Conservation (phyloP, 495 filamentous ascomycete species). For the Astrothelium macrocarpum region DNA sequence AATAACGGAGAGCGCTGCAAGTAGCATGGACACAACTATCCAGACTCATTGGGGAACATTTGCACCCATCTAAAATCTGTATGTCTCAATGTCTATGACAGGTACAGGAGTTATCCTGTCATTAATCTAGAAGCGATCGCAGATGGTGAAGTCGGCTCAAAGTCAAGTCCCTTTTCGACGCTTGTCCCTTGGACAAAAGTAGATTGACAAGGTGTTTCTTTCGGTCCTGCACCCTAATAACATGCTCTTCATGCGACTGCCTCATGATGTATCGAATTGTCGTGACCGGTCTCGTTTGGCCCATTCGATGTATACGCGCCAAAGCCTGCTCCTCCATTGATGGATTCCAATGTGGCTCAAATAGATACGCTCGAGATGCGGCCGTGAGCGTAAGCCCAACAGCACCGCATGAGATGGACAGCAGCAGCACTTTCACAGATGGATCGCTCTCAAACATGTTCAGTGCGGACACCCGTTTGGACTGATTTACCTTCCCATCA, state of each 20-base stretch:
- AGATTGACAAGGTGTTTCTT: background rate
- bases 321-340: conserved; percentile 37
- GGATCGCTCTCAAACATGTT: conserved; percentile 13
- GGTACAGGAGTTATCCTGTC: no score
- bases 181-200: background rate
- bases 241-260: background rate
- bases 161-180: background rate
- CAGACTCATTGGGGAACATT: no score
- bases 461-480: conserved; percentile 8
- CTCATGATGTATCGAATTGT: conserved; percentile 30
- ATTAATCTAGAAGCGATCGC: background rate
- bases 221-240: background rate
- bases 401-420: conserved; percentile 12
- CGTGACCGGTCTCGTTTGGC: conserved; percentile 31
- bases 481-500: conserved; percentile 34
- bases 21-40: no score
- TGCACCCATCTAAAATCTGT: no score
- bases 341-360: conserved; percentile 31
- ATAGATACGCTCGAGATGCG: conserved; percentile 34
- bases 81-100: no score
- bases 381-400: conserved; percentile 25
- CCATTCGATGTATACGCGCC: conserved; percentile 32
- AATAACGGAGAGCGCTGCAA: no score
- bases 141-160: background rate
- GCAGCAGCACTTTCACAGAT: conserved; percentile 11